Base-by-base conservation (phyloP, 78 protist species). In the Dictyostelium citrinum region DNA sequence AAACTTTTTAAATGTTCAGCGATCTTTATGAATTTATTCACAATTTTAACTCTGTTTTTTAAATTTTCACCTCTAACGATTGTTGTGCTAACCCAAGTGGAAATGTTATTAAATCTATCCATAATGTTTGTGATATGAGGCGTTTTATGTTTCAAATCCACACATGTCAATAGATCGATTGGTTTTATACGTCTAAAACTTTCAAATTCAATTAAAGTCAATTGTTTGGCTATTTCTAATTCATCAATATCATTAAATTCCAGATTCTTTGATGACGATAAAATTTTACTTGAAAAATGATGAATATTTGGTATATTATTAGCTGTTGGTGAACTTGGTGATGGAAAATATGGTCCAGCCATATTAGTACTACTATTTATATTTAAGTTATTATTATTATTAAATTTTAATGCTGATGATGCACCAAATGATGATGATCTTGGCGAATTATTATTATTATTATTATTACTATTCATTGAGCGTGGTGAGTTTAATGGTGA, bases 161-260 rank as follows among this genome's bases (percentile, higher is more conserved):
- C 81, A 43, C 81, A 35, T 41, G 81, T 75, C 49, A 75, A 43
- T 22, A 75, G 58, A 75, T 75, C 81, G 22, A 75, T 43, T 75
- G 81, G 81, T 33, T 75, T 39, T 4, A 75, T 75, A 31, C 58
- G 33, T n/a, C 55, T 31, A 72, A 78, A 88, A 2, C 27, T 20
- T n/a, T 78, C 60, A 49, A 61, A 88, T 24, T 88, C 93, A 5
- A 88, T 88, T 27, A 88, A 43, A 22, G 93, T 88, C 11, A 88
- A 35, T 78, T 88, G 93, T 61, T 76, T 58, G 1, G 93, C 93
- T 11, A 88, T 76, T 49, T 88, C 93, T 7, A 67, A 29, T 24
- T 88, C 93, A 45, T 88, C 93, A 33, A 88, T 88, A 9, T 88
- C 46, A 27, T 14, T 16, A 9, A 88, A 49, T 33, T 70, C 64